Conservation (phyloP, 345 rosid species). For the Gossypium arboreum region DNA sequence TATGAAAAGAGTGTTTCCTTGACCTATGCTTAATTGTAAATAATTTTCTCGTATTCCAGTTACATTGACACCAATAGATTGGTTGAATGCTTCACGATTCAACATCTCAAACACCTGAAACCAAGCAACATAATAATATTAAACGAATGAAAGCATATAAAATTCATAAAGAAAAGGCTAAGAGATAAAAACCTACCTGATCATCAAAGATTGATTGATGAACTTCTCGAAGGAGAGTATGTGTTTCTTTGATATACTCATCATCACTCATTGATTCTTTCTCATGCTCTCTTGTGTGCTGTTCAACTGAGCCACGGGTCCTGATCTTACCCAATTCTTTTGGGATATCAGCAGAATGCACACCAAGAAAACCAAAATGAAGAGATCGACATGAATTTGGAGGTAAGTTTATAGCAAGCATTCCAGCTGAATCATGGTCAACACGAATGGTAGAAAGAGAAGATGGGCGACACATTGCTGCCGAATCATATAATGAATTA, state of each 20-base stretch:
- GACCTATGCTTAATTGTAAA: slow-evolving; percentile 66
- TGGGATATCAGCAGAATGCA: slow-evolving; percentile 26
- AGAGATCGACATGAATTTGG: slow-evolving; percentile 64
- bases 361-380: slow-evolving; percentile 73
- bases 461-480: slow-evolving; percentile 49
- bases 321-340: slow-evolving; percentile 33
- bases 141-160: slow-evolving; percentile 4
- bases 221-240: slow-evolving; percentile 61
- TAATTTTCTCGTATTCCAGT: slow-evolving; percentile 82
- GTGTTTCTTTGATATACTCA: slow-evolving; percentile 57
- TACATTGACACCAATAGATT: slow-evolving; percentile 68
- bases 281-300: slow-evolving; percentile 30
- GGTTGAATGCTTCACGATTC: slow-evolving; percentile 72
- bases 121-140: slow-evolving; percentile 21
- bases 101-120: slow-evolving; percentile 82
- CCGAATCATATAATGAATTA: slow-evolving; percentile 49
- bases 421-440: slow-evolving; percentile 85
- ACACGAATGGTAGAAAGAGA: slow-evolving; percentile 66
- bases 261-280: slow-evolving; percentile 51
- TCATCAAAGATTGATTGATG: slow-evolving; percentile 85
- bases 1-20: slow-evolving; percentile 66
- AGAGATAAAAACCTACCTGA: slow-evolving; percentile 47
- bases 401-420: slow-evolving; percentile 85
- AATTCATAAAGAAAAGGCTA: neutral
- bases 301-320: slow-evolving; percentile 23